Evolutionary conservation across 768 basidiomycete species (phyloP).

Genomic region (Rubroboletus satanas): DNA sequence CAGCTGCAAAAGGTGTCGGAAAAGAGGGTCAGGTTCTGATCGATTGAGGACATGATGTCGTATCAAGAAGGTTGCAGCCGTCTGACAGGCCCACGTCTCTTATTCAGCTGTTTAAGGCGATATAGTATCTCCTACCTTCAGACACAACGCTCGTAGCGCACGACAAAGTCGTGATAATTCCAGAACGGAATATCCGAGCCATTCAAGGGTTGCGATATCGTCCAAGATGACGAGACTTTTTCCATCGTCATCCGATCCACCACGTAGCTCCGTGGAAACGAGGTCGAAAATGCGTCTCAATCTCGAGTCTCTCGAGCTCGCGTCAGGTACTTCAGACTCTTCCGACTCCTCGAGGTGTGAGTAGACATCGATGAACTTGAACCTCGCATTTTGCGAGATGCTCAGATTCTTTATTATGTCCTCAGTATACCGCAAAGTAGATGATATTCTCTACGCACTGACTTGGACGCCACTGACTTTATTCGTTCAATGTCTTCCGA

Average conservation of each 20-base stretch:
- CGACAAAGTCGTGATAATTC: constrained; percentile 58
- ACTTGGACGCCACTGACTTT: constrained; percentile 60
- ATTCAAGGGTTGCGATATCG: constrained; percentile 62
- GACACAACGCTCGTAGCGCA: constrained; percentile 53
- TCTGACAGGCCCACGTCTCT: constrained; percentile 32
- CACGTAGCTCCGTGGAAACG: constrained; percentile 27
- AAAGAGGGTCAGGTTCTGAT: constrained; percentile 55
- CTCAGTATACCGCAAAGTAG: constrained; percentile 5
- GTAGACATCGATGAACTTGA: constrained; percentile 55
- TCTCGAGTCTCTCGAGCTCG: constrained; percentile 3
- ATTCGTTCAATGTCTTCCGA: constrained; percentile 56
- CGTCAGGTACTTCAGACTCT: constrained; percentile 7
- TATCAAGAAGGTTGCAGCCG: constrained; percentile 51
- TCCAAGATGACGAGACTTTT: constrained; percentile 60
- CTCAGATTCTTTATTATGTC: constrained; percentile 30
- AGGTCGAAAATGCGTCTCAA: constrained; percentile 38
- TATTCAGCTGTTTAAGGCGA: not conserved
- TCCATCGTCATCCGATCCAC: constrained; percentile 4
- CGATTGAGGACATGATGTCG: constrained; percentile 59
- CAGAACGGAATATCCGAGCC: constrained; percentile 56
- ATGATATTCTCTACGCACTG: constrained; percentile 41
- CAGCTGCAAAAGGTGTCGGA: constrained; percentile 56
- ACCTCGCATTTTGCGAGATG: constrained; percentile 34
- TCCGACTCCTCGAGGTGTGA: constrained; percentile 31
- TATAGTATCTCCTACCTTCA: constrained; percentile 40